Evolutionary conservation across 1,284 basidiomycete species (phyloP), one percentile per base, ranked within the genome.

Genomic region (Coriolopsis trogii): DNA sequence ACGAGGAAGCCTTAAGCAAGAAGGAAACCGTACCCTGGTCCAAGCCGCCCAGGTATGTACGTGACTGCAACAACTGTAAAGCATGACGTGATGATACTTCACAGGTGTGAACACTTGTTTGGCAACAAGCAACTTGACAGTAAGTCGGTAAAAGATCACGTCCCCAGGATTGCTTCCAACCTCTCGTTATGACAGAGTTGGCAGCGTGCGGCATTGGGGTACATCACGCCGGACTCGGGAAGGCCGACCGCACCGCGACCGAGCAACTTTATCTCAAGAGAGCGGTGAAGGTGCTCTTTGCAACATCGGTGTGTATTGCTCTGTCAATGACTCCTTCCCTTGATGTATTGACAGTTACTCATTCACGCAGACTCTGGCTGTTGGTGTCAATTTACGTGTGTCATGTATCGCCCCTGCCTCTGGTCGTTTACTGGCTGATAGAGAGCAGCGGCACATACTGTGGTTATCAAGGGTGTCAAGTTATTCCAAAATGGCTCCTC

Each of bases 361-460:
- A 28, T 16, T 3, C 6, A 9, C 18, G 25, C 50, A 92, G 84
- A 95, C 93, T 9, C 73, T 95, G 31, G 93, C 93, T 3, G 90
- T 93, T 33, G 93, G 93, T 0, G 89, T 95, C 28, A 95, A 95
- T 63, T 73, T 95, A 53, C 90, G 90, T 91, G 63, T 59, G 86
- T 70, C 15, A 25, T 6, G 44, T 3, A 13, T 24, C 6, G 9
- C 7, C 37, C 13, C 4, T 4, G 13, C 23, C 31, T 7, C 3
- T 1, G n/a, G 1, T 18, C 13, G 12, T 20, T 25, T 12, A 34
- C 13, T 40, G n/a, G 13, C 15, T 31, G 12, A 42, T 13, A 29
- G 0, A 12, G 7, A 21, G 21, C 30, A 91, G 89, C 89, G 55
- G 87, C 88, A 1, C 88, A 91, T 60, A 84, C 84, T 49, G 91